Base-by-base conservation (phyloP, 345 rosid species). In the Erucastrum elatum region DNA sequence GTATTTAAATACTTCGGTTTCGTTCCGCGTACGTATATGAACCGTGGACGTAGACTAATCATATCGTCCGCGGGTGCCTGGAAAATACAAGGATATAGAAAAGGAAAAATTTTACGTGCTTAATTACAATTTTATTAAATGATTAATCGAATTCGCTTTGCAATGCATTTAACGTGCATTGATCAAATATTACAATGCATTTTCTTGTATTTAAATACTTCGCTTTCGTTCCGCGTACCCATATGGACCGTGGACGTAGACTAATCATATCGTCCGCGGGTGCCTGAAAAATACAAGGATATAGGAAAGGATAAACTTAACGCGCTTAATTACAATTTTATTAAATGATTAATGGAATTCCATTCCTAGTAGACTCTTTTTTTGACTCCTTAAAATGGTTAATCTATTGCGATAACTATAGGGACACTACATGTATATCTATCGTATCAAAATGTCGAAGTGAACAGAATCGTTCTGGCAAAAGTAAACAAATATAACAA, bases 101-200 rank as follows among this genome's bases (percentile, higher is more conserved):
- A 72, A 10, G 9, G 15, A 59, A 29, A 44, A 4, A 33, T 49
- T 21, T 61, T 0, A 75, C n/a, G 37, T 68, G 34, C 34, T 60
- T 41, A 13, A 41, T 29, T 15, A 26, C n/a, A 2, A 12, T 53
- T 55, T 55, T 25, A 65, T 65, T 65, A 53, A 4, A 30, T 2
- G 16, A 49, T 13, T 7, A 51, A 51, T 3, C n/a, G 25, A 49
- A 5, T 21, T 21, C 21, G 21, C 21, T 21, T 21, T 21, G 21
- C 21, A 21, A 21, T 21, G 21, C 21, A 21, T 21, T 21, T 21
- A 21, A 21, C 21, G 21, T 21, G 21, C 21, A 21, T 21, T 21
- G 21, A 21, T 78, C 72, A 78, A 21, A 21, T 21, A 58, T 58
- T 65, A 66, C 62, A 56, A 39, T 44, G 63, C 35, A 41, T 60